A percentile compares a stretch with the other conserved stretches of the same genome.
Conservation (phyloP, 2,329 filamentous ascomycete genomes). For the Sporothrix euskadiensis region DNA sequence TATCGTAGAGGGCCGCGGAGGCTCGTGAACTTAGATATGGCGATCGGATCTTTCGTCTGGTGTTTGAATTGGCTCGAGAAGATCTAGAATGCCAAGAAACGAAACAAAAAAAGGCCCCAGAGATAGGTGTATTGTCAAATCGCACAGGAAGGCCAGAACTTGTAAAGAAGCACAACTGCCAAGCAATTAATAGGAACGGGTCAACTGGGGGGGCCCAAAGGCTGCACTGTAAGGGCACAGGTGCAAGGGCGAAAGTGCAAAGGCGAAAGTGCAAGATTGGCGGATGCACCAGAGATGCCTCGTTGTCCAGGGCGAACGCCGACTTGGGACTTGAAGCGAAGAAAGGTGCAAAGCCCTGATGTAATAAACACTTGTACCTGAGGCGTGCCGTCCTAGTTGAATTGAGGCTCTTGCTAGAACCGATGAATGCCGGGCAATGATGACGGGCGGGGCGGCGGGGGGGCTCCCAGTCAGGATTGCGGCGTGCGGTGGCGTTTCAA, state of each 20-base stretch:
- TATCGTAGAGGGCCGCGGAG: background rate
- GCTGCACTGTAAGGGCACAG: background rate
- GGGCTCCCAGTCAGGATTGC: conserved; percentile 13
- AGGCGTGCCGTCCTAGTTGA: too few relatives aligned
- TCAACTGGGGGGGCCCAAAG: background rate
- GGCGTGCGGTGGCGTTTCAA: background rate
- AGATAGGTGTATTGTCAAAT: background rate
- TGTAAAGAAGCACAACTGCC: background rate
- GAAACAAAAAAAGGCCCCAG: background rate
- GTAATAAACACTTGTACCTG: background rate
- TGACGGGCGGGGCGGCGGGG: background rate
- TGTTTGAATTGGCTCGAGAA: background rate
- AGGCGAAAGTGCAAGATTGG: background rate
- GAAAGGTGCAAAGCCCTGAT: background rate
- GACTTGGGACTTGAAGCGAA: background rate
- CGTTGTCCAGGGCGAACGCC: background rate
- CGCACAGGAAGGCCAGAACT: background rate
- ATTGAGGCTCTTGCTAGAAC: background rate
- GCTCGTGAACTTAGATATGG: background rate
- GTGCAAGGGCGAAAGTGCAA: background rate
- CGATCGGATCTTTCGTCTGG: background rate
- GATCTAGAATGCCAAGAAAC: background rate
- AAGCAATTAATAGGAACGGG: background rate
- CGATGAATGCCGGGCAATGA: conserved; percentile 4
- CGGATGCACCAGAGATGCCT: background rate